Base-by-base conservation (phyloP, 495 filamentous ascomycete species). In the Ascobolus immersus region DNA sequence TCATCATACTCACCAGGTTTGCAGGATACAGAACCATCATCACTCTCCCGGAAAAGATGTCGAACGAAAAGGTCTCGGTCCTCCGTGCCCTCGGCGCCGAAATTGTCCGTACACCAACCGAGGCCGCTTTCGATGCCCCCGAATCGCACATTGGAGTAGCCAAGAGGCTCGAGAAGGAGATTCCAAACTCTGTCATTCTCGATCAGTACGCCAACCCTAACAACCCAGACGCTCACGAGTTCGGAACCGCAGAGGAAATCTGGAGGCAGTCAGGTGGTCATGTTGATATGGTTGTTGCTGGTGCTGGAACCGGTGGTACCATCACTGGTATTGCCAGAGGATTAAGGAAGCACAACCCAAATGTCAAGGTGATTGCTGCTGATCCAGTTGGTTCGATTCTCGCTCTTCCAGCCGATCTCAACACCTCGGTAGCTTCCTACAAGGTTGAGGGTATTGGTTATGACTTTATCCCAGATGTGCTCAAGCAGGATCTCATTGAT, bases 361-460 rank as follows among this genome's bases (percentile, higher is more conserved):
- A 73, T 30, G 59, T 94, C 45, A 77, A 81, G 50, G 64, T 94
- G 32, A 68, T 94, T 25, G 82, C 77, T 3, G 86, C 86, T 3
- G 86, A 99, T 54, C 86, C 86, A 4, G 61, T 75, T 25, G 86
- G 86, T 4, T 82, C 74, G 21, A 74, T 93, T 43, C 59, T 99
- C 15, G 86, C 86, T 13, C 41, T 82, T 13, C 86, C 86, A 4
- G 62, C 67, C 36, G 37, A 53, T 5, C 56, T 94, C 34, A 94
- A 99, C 44, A 62, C 73, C 29, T 68, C 73, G 37, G 64, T 73
- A 41, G 72, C 76, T 41, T 60, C 75, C 4, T 99, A 99, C 50
- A 94, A 94, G 57, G 86, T 99, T 0, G 86, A 99, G 57, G 86
- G 86, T 14, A 94, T 99, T 47, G 86, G 86, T 15, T 99, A 99